These are phyloP conservation scores for Hortaea werneckii DNA, from an alignment of 2,329 filamentous ascomycete species.

Conservation along the genomic window DNA sequence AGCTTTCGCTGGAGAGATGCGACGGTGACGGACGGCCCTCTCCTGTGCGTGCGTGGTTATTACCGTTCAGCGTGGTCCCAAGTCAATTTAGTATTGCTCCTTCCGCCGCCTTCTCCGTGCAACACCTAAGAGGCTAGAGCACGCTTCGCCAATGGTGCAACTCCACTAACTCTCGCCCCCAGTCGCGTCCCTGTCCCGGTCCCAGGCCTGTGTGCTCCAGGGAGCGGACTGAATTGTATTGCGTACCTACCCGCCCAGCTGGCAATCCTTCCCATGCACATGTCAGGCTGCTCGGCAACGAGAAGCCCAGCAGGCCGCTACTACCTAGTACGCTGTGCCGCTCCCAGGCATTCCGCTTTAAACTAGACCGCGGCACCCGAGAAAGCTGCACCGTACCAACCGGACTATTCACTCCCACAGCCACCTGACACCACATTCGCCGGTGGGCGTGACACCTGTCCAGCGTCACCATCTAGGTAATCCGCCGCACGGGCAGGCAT, in stretches of 20 bases:
- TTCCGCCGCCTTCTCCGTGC: not conserved
- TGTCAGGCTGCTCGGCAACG: not conserved
- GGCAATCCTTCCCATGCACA: not conserved
- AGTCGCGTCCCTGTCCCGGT: not conserved
- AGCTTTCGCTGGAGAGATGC: not conserved
- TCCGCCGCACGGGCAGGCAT: not conserved
- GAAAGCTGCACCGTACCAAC: too few relatives aligned
- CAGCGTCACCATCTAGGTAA: not conserved
- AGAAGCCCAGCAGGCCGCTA: too few relatives aligned
- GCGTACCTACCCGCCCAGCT: not conserved
- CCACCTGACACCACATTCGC: not conserved
- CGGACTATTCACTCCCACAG: not conserved
- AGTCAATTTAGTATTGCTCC: not conserved
- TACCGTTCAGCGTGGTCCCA: not conserved
- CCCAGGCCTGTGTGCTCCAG: not conserved
- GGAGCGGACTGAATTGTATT: not conserved
- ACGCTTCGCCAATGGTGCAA: not conserved
- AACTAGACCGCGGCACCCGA: too few relatives aligned
- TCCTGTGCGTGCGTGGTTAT: not conserved
- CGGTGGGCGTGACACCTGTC: not conserved
- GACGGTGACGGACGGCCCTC: not conserved
- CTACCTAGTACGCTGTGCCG: too few relatives aligned
- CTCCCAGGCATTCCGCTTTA: too few relatives aligned
- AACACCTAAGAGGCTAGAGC: not conserved
- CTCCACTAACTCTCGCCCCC: not conserved